phyloP scores from a whole-genome alignment of 2,329 filamentous ascomycete species.

The Orbilia javanica region DNA sequence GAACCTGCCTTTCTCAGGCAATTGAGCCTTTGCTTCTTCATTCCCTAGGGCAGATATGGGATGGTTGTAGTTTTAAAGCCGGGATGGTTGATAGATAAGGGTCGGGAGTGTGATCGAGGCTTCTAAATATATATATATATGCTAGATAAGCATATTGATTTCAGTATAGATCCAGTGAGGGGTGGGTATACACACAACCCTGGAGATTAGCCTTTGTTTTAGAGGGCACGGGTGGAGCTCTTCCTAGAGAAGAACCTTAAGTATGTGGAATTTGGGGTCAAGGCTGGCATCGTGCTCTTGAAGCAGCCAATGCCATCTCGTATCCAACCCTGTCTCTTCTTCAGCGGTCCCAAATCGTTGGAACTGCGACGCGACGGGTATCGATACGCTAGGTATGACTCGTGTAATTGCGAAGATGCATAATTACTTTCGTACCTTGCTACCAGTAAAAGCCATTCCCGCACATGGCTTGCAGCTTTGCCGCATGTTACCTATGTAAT shows the following conservation, averaged over 20 bases:
- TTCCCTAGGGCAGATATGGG: background rate
- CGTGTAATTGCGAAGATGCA: background rate
- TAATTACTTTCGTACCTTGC: background rate
- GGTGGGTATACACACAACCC: background rate
- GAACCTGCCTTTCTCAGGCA: background rate
- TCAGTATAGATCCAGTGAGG: background rate
- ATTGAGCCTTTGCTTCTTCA: background rate
- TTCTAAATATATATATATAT: background rate
- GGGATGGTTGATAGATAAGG: constrained; percentile 4
- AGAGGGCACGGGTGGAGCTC: background rate
- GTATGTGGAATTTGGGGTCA: background rate
- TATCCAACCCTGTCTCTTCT: background rate
- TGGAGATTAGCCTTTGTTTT: constrained; percentile 4
- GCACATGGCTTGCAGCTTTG: background rate
- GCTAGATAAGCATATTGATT: constrained; percentile 1
- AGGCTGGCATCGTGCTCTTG: background rate
- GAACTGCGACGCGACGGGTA: background rate
- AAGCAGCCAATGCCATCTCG: background rate
- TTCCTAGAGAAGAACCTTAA: background rate
- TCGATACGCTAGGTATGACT: background rate
- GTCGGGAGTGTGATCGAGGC: background rate
- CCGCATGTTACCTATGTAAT: background rate
- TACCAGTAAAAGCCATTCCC: background rate
- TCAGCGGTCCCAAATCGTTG: background rate
- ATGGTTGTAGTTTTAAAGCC: background rate